Evolutionary conservation across 140 eudicot genomes (phyloP).

Genomic region (Anethum foeniculum): DNA sequence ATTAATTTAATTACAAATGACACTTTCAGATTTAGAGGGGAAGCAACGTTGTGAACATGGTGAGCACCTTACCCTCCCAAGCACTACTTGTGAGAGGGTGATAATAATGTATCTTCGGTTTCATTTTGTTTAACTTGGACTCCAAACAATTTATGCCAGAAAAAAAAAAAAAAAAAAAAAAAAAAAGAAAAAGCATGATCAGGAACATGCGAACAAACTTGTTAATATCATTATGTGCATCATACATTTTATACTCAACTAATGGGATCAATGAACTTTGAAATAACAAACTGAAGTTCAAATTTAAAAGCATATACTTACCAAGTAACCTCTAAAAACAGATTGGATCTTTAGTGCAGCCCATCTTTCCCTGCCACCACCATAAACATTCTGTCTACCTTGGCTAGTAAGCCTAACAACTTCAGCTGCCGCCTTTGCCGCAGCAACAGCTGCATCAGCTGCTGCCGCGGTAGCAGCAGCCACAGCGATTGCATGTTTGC

Average conservation of each 20-base stretch:
- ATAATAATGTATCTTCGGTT: background rate
- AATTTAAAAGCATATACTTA: slow-evolving; percentile 15
- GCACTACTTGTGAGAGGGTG: background rate
- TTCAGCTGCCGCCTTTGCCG: slow-evolving; percentile 94
- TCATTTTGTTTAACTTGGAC: background rate
- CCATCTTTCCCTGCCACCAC: slow-evolving; percentile 42
- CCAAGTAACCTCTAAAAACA: slow-evolving; percentile 76
- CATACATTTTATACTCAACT: background rate
- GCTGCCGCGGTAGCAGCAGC: slow-evolving; percentile 98
- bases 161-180: too few species aligned
- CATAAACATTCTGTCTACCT: slow-evolving; percentile 33
- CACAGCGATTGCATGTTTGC: slow-evolving; percentile 93
- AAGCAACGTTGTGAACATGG: background rate
- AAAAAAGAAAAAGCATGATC: background rate
- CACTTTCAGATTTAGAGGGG: background rate
- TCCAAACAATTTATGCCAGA: background rate
- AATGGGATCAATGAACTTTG: background rate
- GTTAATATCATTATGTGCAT: background rate
- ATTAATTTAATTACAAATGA: background rate
- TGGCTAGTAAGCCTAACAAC: slow-evolving; percentile 84
- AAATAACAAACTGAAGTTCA: background rate
- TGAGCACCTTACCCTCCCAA: background rate
- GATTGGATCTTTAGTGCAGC: slow-evolving; percentile 86
- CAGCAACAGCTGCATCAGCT: slow-evolving; percentile 93
- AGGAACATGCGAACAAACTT: background rate